Conservation (phyloP, 768 basidiomycete genomes). For the Podaxis mareebaensis region DNA sequence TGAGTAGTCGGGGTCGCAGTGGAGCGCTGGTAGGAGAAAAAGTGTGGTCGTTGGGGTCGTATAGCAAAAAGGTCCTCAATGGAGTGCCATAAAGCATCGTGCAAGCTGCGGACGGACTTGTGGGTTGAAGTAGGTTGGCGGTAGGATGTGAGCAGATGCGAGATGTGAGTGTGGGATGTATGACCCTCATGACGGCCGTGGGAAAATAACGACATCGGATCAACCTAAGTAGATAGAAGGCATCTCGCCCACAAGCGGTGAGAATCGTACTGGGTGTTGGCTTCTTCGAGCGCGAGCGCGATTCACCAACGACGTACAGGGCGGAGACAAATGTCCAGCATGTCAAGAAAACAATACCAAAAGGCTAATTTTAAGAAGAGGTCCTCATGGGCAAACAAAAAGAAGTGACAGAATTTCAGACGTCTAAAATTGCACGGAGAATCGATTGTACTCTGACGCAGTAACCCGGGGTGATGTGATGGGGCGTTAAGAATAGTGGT, state of each 20-base stretch:
- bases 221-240: background rate
- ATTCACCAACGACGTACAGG: background rate
- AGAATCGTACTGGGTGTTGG: background rate
- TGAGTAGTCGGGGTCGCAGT: background rate
- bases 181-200: background rate
- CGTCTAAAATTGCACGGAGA: background rate
- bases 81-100: conserved; percentile 5
- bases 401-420: background rate
- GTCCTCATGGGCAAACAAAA: background rate
- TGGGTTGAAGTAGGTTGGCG: background rate
- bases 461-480: background rate
- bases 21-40: background rate
- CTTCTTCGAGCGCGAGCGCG: background rate
- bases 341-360: background rate
- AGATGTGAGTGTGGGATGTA: conserved; percentile 10
- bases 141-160: conserved; percentile 4
- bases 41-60: background rate
- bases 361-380: background rate
- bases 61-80: background rate
- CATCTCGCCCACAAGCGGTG: background rate
- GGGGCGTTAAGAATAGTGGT: background rate
- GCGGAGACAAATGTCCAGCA: background rate
- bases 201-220: conserved; percentile 10
- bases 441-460: background rate
- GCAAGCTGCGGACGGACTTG: background rate